Conservation (phyloP, 345 rosid species). For the Carallia pectinifolia region DNA sequence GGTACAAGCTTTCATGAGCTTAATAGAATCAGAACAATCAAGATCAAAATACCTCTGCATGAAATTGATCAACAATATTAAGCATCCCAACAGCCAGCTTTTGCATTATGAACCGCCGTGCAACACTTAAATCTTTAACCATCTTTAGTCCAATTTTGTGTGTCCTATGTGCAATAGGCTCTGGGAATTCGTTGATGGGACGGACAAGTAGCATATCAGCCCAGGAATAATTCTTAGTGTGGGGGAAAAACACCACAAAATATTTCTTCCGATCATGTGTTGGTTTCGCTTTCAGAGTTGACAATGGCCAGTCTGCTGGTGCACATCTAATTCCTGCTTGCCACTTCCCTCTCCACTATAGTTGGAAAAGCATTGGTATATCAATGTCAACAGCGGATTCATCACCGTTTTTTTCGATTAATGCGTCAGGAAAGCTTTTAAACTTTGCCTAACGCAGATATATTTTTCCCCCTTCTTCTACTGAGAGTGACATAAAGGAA, state of each 20-base stretch:
- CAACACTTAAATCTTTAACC: constrained; percentile 82
- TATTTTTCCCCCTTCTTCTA: background rate
- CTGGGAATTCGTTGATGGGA: constrained; percentile 71
- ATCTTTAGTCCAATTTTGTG: constrained; percentile 74
- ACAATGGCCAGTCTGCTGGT: constrained; percentile 90
- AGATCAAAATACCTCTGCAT: constrained; percentile 51
- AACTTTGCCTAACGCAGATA: background rate
- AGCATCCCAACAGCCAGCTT: constrained; percentile 86
- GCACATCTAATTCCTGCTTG: constrained; percentile 93
- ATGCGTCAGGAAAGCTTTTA: background rate
- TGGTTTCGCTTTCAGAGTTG: constrained; percentile 90
- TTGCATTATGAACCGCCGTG: constrained; percentile 76
- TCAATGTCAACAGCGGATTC: constrained; percentile 16
- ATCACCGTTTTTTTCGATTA: constrained; percentile 1
- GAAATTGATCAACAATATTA: constrained; percentile 83
- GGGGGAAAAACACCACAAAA: constrained; percentile 88
- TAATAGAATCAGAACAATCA: background rate
- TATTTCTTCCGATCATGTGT: constrained; percentile 92
- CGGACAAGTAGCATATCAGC: constrained; percentile 88
- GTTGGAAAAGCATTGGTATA: constrained; percentile 28
- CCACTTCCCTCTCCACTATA: constrained; percentile 99
- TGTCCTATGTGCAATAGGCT: constrained; percentile 81
- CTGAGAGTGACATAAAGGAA: background rate
- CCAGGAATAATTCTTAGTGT: constrained; percentile 94
- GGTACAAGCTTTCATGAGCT: background rate